phyloP scores from a whole-genome alignment of 2,329 filamentous ascomycete genomes.

The Aspergillus sp. region DNA sequence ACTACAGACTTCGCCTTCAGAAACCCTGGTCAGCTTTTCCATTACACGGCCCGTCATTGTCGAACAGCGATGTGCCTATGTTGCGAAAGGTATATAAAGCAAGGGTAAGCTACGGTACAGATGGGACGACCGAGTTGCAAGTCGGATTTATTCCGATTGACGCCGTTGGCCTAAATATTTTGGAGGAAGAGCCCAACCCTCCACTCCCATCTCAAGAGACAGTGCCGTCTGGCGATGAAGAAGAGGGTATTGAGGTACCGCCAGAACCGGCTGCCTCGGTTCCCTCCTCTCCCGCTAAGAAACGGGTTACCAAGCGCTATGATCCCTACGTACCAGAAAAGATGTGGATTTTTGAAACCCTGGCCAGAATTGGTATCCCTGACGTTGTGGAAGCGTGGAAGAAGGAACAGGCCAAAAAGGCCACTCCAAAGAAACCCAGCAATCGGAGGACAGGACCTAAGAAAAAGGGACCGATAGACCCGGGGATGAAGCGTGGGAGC shows the following conservation, averaged over 20 bases:
- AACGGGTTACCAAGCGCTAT: conserved; percentile 35
- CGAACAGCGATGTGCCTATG: conserved; percentile 44
- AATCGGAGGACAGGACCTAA: conserved; percentile 20
- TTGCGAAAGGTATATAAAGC: conserved; percentile 60
- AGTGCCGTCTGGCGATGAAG: conserved; percentile 23
- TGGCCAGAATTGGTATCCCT: conserved; percentile 58
- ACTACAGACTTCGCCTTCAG: conserved; percentile 45
- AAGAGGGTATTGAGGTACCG: conserved; percentile 18
- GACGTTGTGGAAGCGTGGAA: conserved; percentile 60
- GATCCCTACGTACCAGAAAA: conserved; percentile 60
- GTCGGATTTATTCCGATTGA: conserved; percentile 68
- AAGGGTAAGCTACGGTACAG: conserved; percentile 64
- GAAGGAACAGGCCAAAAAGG: conserved; percentile 26
- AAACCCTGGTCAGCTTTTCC: conserved; percentile 29
- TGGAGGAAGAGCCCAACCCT: conserved; percentile 59
- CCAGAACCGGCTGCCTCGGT: conserved; percentile 13
- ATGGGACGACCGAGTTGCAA: conserved; percentile 67
- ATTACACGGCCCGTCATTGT: conserved; percentile 22
- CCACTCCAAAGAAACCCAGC: conserved; percentile 18
- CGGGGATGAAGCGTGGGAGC: conserved; percentile 33
- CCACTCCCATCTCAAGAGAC: conserved; percentile 30
- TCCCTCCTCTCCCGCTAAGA: conserved; percentile 17
- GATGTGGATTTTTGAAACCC: conserved; percentile 59
- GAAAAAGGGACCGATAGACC: conserved; percentile 33
- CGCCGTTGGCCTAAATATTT: conserved; percentile 69